Percentiles rank a stretch among this genome's conserved stretches.
These are phyloP conservation scores for Scheffersomyces segobiensis DNA, from an alignment of 1,139 yeast genomes.

Conservation along the genomic window DNA sequence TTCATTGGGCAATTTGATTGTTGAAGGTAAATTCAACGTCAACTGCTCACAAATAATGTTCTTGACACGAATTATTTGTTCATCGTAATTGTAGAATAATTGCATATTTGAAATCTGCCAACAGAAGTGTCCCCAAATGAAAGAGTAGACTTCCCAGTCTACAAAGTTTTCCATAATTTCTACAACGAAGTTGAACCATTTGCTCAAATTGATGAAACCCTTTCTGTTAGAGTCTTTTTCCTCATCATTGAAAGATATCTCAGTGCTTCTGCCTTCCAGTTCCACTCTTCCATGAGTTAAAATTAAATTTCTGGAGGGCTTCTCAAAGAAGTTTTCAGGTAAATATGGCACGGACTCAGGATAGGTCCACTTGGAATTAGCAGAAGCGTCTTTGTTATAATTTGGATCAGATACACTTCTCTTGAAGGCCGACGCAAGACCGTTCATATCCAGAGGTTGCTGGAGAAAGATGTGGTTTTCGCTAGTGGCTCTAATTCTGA, in stretches of 20 bases:
- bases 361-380: constrained; percentile 49
- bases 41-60: constrained; percentile 62
- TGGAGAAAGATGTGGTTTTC: constrained; percentile 50
- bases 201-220: constrained; percentile 41
- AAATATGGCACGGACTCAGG: constrained; percentile 59
- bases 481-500: constrained; percentile 55
- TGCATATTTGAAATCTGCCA: constrained; percentile 67
- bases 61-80: constrained; percentile 49
- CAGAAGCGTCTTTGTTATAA: constrained; percentile 13
- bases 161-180: constrained; percentile 54
- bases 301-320: constrained; percentile 21
- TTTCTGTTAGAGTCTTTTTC: constrained; percentile 6
- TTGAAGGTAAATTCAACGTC: constrained; percentile 47
- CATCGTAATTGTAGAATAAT: constrained; percentile 49
- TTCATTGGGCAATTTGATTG: constrained; percentile 42
- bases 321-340: constrained; percentile 41
- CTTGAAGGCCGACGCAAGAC: constrained; percentile 59
- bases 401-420: constrained; percentile 39
- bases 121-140: constrained; percentile 66
- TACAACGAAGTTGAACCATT: constrained; percentile 55
- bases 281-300: constrained; percentile 5
- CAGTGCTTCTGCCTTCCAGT: constrained; percentile 12
- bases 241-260: constrained; percentile 10
- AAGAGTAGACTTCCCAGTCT: constrained; percentile 73
- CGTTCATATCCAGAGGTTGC: constrained; percentile 64